Base-by-base conservation (phyloP, 768 basidiomycete genomes). In the Russula emetica region DNA sequence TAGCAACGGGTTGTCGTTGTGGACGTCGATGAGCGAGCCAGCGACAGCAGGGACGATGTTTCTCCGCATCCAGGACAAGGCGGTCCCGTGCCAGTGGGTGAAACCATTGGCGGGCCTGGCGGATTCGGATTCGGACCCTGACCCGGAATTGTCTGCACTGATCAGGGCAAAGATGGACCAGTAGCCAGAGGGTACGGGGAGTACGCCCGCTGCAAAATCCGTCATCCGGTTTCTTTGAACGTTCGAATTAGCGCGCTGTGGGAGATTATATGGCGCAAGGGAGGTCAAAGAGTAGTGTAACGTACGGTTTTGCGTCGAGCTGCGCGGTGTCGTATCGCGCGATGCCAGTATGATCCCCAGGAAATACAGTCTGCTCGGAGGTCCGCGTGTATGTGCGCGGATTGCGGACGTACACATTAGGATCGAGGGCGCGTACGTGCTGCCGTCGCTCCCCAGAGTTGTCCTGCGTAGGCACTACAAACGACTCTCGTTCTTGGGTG, bases 91-190 rank as follows among this genome's bases (percentile, higher is more conserved):
- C 36, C 36, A 36, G 36, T 13, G 36, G 36, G 11, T 13, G 13
- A 36, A 36, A 13, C 36, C 36, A 36, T 11, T 13, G 36, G 14
- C 36, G 22, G 57, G 38, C 14, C 38, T 11, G 20, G 28, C 30
- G 16, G 20, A n/a, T 16, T 38, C 38, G 38, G 38, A 40, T 1
- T 40, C 14, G 28, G 38, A 20, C 6, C 18, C 14, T n/a, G 38
- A 20, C n/a, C 14, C 16, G 22, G 30, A 3, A 18, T 49, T 22
- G 24, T 47, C 57, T 2, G 58, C 52, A 22, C 53, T 64, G 11
- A 64, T 22, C 11, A 63, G n/a, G 22, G 63, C 52, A 32, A 64
- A 59, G n/a, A 64, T 55, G 5, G 63, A 42, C 53, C 63, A 55
- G 53, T 50, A 64, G 22, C 63, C 58, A 3, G 63, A 42, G 4